Percentiles rank a stretch among this genome's conserved stretches.
Conservation (phyloP, 2,329 filamentous ascomycete species). For the Sporothrix brasiliensis region DNA sequence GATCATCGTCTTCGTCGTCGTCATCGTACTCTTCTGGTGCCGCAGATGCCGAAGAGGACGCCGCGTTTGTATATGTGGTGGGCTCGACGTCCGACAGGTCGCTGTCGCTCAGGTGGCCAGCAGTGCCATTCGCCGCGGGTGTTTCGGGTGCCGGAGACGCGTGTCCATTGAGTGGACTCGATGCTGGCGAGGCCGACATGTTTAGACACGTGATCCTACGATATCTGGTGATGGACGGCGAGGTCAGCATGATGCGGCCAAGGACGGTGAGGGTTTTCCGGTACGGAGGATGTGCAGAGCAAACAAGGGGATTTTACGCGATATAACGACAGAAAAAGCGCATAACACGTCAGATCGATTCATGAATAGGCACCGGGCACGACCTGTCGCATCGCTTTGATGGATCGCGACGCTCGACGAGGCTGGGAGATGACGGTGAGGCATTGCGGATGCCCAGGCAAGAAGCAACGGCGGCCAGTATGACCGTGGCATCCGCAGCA, state of each 20-base stretch:
- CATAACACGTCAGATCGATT: neutral
- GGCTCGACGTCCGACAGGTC: conserved; percentile 72
- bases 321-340: conserved; percentile 25
- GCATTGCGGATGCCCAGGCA: conserved; percentile 30
- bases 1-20: conserved; percentile 51
- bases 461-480: neutral
- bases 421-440: conserved; percentile 36
- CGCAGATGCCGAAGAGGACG: conserved; percentile 44
- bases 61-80: conserved; percentile 51
- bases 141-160: conserved; percentile 58
- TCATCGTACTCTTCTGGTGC: conserved; percentile 45
- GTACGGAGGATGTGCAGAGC: neutral
- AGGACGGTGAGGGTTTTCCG: conserved; percentile 40
- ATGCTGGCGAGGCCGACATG: conserved; percentile 65
- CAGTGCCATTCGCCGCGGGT: conserved; percentile 45
- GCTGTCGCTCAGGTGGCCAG: conserved; percentile 65
- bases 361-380: conserved; percentile 16
- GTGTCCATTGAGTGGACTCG: conserved; percentile 68
- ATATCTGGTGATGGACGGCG: conserved; percentile 58
- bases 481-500: conserved; percentile 25
- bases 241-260: conserved; percentile 48
- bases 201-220: conserved; percentile 62
- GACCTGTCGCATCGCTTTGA: conserved; percentile 34
- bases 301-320: neutral
- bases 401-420: conserved; percentile 34